Base-by-base conservation (phyloP, 176 grass and related monocot species). In the Thinopyrum elongatum region DNA sequence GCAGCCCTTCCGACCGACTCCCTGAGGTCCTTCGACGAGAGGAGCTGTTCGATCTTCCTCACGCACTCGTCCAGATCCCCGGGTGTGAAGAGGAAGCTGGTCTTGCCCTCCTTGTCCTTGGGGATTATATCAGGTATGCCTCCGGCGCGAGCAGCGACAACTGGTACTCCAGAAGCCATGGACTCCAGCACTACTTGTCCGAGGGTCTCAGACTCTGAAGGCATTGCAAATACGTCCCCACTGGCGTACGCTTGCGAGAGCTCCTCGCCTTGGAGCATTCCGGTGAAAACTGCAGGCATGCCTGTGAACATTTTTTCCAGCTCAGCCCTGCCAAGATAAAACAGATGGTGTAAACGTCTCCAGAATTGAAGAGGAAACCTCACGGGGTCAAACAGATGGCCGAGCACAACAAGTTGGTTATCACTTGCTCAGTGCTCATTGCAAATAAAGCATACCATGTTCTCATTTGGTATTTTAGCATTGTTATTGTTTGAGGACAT, bases 131-230 rank as follows among this genome's bases (percentile, higher is more conserved):
- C 97, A 8, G 94, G 94, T 87, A 96, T 79, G 10, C 97, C 97
- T 74, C 97, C 97, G 11, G 97, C 97, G n/a, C 94, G 92, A 57
- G 90, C 94, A 33, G 97, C 97, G 1, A 99, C 94, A 4, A 99
- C 97, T 3, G 97, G 92, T 17, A 94, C 88, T 27, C 94, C 92
- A 33, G 97, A 99, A 17, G 97, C 93, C 97, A 99, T 99, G 70
- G 97, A 92, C 83, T 99, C 97, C 59, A 96, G 83, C 53, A 99
- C 97, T 76, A 99, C 97, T 81, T 96, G 97, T 9, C 97, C 97
- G 21, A 99, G 97, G 34, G 97, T 99, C 81, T 99, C 97, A 8
- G 97, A 99, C 23, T 99, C 97, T 27, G 97, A 99, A 73, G 97
- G 97, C 97, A 99, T 99, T 82, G 85, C 88, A 64, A 99, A 99